Evolutionary conservation across 164 flowering plant genomes (phyloP), one percentile per base, ranked within the genome.

Genomic region (Chloranthus sessilifolius): DNA sequence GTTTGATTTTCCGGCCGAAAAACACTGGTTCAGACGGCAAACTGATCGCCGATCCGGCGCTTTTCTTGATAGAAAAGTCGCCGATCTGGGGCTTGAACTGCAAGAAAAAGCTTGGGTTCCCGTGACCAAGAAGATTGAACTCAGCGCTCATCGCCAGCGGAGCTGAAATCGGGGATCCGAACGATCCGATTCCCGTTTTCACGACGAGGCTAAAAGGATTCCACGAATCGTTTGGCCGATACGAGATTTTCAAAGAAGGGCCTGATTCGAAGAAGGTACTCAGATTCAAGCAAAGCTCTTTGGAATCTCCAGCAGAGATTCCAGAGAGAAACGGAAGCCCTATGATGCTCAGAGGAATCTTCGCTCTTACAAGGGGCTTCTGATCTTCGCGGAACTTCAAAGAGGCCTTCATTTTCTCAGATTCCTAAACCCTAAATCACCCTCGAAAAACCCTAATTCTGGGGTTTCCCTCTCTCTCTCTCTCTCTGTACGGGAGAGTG

Each of bases 241-340:
- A 83, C 4, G 71, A 56, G 63, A 81, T 1, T 37, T 68, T 73
- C 44, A 86, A 19, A 4, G 77, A 53, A 3, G 95, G 91, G 2
- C 95, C 88, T 10, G 91, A 74, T 42, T 69, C 73, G 69, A 83
- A 79, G 70, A 63, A 70, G 20, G 95, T 81, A 43, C 63, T 30
- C 55, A 86, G 81, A 17, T 56, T 68, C 10, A 86, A 59, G 27
- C 69, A 65, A 40, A 86, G 75, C 45, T 83, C 91, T 26, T 77
- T 79, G 26, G 82, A 64, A 7, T 81, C 81, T 14, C 86, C 86
- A 38, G 85, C 84, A 31, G 70, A 55, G 22, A 81, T 54, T 2
- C 74, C 79, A 17, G 88, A 83, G 50, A 69, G 80, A 64, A 86
- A 81, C 0, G 95, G 95, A 40, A 79, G 40, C 26, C 85, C 85